Evolutionary conservation across 257 asterid species (phyloP).

Genomic region (Solanum infundibuliforme): DNA sequence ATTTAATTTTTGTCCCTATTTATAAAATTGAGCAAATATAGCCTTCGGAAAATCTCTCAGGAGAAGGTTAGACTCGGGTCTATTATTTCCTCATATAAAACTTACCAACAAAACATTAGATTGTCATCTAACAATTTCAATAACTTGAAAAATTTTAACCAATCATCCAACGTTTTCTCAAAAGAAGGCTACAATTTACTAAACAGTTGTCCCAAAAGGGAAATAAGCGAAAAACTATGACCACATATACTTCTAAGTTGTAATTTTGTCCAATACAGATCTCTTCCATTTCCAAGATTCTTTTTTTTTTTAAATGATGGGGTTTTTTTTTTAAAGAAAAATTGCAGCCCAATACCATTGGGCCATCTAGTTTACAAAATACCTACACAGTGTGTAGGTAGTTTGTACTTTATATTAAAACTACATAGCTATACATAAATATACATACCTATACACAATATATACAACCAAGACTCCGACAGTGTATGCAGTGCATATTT

Average conservation of each 20-base stretch:
- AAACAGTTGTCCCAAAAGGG: neutral
- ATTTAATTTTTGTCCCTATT: neutral
- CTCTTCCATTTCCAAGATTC: neutral
- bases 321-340: too few relatives aligned
- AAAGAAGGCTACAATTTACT: neutral
- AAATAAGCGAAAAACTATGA: neutral
- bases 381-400: neutral
- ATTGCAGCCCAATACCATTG: neutral
- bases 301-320: neutral
- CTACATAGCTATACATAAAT: neutral
- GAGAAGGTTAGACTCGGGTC: neutral
- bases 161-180: neutral
- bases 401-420: neutral
- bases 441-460: neutral
- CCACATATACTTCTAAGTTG: neutral
- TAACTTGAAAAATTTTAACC: neutral
- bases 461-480: neutral
- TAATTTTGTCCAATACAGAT: neutral
- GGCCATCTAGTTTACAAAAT: neutral
- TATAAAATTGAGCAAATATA: neutral
- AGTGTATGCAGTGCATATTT: neutral
- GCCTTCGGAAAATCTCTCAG: neutral
- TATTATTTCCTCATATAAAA: neutral
- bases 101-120: neutral
- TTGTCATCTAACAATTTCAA: neutral